Conservation (phyloP, 202 grass and related monocot species). For the Miscanthus sacchariflorus region DNA sequence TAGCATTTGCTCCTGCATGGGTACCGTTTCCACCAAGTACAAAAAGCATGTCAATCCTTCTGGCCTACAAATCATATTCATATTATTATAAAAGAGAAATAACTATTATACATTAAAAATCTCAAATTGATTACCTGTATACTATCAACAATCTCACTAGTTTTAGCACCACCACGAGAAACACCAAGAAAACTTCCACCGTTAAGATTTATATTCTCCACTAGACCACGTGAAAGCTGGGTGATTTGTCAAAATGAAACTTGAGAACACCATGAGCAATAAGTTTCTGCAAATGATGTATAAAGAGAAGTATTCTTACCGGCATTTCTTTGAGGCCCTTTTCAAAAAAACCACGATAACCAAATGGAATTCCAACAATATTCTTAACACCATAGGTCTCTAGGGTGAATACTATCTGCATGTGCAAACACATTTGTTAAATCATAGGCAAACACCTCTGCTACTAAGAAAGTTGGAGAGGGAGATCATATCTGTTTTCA, state of each 20-base stretch:
- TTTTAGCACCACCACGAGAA: slow-evolving; percentile 83
- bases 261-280: slow-evolving; percentile 15
- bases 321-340: slow-evolving; percentile 87
- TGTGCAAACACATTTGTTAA: not conserved
- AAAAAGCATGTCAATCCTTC: slow-evolving; percentile 95
- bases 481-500: slow-evolving; percentile 1
- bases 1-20: slow-evolving; percentile 92
- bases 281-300: not conserved
- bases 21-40: slow-evolving; percentile 96
- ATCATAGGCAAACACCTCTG: not conserved
- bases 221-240: slow-evolving; percentile 84
- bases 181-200: slow-evolving; percentile 96
- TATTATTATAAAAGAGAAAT: not conserved
- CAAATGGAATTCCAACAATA: slow-evolving; percentile 91
- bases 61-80: slow-evolving; percentile 57
- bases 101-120: not conserved
- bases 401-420: slow-evolving; percentile 96
- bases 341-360: slow-evolving; percentile 89
- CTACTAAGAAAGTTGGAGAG: not conserved
- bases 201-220: slow-evolving; percentile 96
- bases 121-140: slow-evolving; percentile 66
- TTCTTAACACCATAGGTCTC: slow-evolving; percentile 96
- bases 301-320: slow-evolving; percentile 53
- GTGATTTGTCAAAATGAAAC: slow-evolving; percentile 33
- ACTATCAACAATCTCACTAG: slow-evolving; percentile 88